Conservation (phyloP, 192 early-diverging fungal genomes). For the Phycomyces nitens region DNA sequence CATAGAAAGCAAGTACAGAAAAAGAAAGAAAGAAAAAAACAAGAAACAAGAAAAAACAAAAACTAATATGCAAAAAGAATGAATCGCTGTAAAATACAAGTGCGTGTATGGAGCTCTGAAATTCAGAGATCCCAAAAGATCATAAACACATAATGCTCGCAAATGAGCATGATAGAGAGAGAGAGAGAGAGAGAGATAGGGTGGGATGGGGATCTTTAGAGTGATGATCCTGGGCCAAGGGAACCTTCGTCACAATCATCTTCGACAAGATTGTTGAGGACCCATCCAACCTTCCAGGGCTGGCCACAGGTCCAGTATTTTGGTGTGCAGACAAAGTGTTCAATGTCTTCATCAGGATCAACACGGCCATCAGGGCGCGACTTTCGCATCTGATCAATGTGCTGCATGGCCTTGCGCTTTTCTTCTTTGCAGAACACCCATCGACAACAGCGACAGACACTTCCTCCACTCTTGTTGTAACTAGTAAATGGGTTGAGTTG, state of each 20-base stretch:
- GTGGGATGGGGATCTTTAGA: too few relatives aligned
- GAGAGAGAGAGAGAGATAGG: background rate
- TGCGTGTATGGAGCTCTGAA: conserved; percentile 1
- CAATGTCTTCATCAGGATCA: conserved; percentile 30
- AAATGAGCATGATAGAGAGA: background rate
- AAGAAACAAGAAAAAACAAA: too few relatives aligned
- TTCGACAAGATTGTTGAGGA: conserved; percentile 13
- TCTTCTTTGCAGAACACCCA: conserved; percentile 43
- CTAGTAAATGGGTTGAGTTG: conserved; percentile 18
- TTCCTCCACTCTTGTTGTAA: conserved; percentile 35
- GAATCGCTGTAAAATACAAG: background rate
- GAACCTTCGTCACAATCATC: background rate
- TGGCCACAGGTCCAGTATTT: conserved; percentile 35
- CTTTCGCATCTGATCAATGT: conserved; percentile 29
- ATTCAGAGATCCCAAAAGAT: background rate
- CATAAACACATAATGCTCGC: background rate
- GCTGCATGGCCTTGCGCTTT: conserved; percentile 31
- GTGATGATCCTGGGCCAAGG: background rate
- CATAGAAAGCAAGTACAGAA: too few relatives aligned
- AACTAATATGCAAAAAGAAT: background rate
- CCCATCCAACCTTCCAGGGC: conserved; percentile 41
- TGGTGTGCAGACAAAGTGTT: conserved; percentile 29
- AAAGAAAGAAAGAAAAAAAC: too few relatives aligned
- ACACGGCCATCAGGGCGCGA: conserved; percentile 12
- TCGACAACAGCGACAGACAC: conserved; percentile 32